Conservation (phyloP, 768 basidiomycete genomes). For the Saitozyma podzolica region DNA sequence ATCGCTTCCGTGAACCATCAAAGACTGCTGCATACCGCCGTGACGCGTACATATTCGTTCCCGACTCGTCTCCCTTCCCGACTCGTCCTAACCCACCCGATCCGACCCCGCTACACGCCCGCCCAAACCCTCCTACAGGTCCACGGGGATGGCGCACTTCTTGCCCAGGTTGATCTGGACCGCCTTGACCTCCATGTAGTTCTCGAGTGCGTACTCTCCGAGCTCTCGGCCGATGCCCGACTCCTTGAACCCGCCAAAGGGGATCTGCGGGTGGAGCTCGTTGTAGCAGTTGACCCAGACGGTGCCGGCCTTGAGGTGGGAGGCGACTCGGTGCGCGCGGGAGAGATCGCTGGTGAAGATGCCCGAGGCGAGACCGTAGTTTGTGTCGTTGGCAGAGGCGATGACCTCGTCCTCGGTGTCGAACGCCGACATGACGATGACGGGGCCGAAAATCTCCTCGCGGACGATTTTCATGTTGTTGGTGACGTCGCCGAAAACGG, state of each 20-base stretch:
- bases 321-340: conserved; percentile 70
- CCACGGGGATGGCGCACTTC: not conserved
- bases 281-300: conserved; percentile 47
- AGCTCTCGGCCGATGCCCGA: conserved; percentile 75
- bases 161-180: not conserved
- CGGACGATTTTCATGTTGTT: conserved; percentile 76
- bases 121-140: no score
- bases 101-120: no score
- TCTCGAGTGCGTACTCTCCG: conserved; percentile 70
- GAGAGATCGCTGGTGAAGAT: conserved; percentile 73
- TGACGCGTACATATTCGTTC: no score
- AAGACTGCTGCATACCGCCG: no score
- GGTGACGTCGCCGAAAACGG: conserved; percentile 70
- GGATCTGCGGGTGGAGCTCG: conserved; percentile 73
- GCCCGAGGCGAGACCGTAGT: conserved; percentile 83
- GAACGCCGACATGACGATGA: conserved; percentile 79
- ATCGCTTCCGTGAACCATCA: no score
- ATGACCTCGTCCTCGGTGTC: conserved; percentile 73
- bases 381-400: conserved; percentile 77
- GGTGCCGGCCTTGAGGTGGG: conserved; percentile 77
- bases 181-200: conserved; percentile 56
- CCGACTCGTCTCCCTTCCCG: no score
- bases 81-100: no score
- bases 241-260: conserved; percentile 85
- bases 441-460: conserved; percentile 96